Percentiles rank a stretch among this genome's conserved stretches.
phyloP scores from a whole-genome alignment of 306 rosid genomes.

The Mucuna pruriens region DNA sequence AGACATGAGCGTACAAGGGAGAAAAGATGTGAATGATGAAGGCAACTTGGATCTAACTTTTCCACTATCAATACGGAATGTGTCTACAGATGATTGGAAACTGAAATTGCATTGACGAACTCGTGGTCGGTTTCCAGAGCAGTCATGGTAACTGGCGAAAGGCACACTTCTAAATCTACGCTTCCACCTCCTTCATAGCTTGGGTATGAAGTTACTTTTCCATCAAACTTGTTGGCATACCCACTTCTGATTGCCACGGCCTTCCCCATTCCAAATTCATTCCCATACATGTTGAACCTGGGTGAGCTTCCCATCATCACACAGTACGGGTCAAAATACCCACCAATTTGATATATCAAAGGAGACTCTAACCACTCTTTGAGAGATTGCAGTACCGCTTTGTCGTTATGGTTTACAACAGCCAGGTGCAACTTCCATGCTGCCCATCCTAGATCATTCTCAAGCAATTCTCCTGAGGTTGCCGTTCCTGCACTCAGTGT shows the following conservation, averaged over 20 bases:
- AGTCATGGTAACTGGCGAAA: slow-evolving; percentile 43
- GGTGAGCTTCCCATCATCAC: slow-evolving; percentile 63
- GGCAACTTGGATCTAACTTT: too few relatives aligned
- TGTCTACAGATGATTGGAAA: not conserved
- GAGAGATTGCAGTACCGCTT: not conserved
- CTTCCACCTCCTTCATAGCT: slow-evolving; percentile 62
- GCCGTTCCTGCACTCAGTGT: not conserved
- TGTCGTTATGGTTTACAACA: slow-evolving; percentile 40
- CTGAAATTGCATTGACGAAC: slow-evolving; percentile 45
- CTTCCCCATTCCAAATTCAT: slow-evolving; percentile 74
- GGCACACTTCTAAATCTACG: slow-evolving; percentile 63
- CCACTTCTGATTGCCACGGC: slow-evolving; percentile 59
- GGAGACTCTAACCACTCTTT: slow-evolving; percentile 53
- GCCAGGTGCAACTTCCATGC: slow-evolving; percentile 59
- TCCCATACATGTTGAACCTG: slow-evolving; percentile 56
- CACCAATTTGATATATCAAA: not conserved
- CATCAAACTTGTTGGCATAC: slow-evolving; percentile 52
- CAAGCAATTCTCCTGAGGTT: slow-evolving; percentile 46
- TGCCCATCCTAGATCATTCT: slow-evolving; percentile 56
- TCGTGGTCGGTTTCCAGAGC: slow-evolving; percentile 55
- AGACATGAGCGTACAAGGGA: not conserved
- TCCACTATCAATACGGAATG: not conserved
- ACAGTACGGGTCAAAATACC: slow-evolving; percentile 22
- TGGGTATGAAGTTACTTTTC: slow-evolving; percentile 46
- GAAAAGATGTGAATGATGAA: not conserved